Conservation (phyloP, 805 yeast species). For the Teunomyces aglyptinius region DNA sequence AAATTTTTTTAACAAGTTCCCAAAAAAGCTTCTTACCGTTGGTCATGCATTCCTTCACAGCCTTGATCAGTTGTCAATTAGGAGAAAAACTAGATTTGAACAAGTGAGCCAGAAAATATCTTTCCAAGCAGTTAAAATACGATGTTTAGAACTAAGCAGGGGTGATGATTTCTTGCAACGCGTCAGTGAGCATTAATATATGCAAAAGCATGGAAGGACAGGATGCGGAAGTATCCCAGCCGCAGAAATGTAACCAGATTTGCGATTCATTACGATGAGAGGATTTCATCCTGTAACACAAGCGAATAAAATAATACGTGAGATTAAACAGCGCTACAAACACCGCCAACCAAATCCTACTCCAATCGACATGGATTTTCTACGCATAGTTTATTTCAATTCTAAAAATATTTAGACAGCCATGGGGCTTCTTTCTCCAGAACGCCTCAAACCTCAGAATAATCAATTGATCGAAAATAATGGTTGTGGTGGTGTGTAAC, state of each 20-base stretch:
- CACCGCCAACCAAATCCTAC: background rate
- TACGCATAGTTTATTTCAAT: background rate
- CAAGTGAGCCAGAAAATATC: too few species aligned
- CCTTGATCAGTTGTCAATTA: too few species aligned
- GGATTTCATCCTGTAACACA: background rate
- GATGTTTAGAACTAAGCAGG: background rate
- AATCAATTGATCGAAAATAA: background rate
- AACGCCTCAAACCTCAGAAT: background rate
- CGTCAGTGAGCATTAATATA: background rate
- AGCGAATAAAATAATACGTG: slow-evolving; percentile 1
- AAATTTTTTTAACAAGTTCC: background rate
- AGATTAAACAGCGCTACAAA: background rate
- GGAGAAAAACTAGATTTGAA: too few species aligned
- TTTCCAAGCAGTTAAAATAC: background rate
- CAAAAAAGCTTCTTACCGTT: background rate
- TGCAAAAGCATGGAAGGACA: slow-evolving; percentile 1
- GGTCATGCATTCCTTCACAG: too few species aligned
- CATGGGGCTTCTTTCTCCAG: background rate
- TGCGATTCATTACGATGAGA: background rate
- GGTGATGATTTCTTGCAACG: background rate
- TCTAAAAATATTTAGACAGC: slow-evolving; percentile 1
- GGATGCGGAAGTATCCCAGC: background rate
- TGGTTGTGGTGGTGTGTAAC: background rate
- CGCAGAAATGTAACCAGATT: slow-evolving; percentile 1
- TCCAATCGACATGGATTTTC: background rate